Evolutionary conservation across 352 stramenopile genomes (phyloP).

Genomic region (Globisporangium irregulare): DNA sequence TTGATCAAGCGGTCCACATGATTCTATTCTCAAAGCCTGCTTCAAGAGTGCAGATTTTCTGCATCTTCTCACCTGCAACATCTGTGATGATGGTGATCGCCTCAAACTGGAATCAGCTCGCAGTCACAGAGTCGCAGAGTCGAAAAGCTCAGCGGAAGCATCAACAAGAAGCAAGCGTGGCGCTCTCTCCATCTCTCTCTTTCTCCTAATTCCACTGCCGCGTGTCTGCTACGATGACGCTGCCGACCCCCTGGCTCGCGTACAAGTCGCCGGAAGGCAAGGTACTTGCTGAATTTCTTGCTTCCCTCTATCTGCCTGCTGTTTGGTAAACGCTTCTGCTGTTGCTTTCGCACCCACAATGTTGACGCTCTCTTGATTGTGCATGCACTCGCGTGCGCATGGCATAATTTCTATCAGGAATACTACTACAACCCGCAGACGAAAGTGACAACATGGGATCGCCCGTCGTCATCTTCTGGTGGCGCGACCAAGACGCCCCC

Average conservation of each 20-base stretch:
- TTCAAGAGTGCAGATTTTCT: too few relatives aligned
- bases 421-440: slow-evolving; percentile 91
- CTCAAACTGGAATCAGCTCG: neutral
- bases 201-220: neutral
- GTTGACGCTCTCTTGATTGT: neutral
- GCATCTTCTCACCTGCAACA: too few relatives aligned
- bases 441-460: slow-evolving; percentile 87
- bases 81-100: neutral
- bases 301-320: neutral
- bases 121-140: neutral
- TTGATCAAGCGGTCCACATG: too few relatives aligned
- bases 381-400: neutral
- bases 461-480: slow-evolving; percentile 24
- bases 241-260: slow-evolving; percentile 73
- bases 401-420: slow-evolving; percentile 36
- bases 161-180: neutral
- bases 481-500: slow-evolving; percentile 30
- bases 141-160: neutral
- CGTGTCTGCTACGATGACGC: slow-evolving; percentile 45
- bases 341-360: neutral
- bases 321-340: neutral
- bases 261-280: slow-evolving; percentile 89
- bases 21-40: too few relatives aligned
- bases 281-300: slow-evolving; percentile 27
- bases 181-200: neutral